phyloP scores from a whole-genome alignment of 768 basidiomycete species.

The Podaxis sp. region DNA sequence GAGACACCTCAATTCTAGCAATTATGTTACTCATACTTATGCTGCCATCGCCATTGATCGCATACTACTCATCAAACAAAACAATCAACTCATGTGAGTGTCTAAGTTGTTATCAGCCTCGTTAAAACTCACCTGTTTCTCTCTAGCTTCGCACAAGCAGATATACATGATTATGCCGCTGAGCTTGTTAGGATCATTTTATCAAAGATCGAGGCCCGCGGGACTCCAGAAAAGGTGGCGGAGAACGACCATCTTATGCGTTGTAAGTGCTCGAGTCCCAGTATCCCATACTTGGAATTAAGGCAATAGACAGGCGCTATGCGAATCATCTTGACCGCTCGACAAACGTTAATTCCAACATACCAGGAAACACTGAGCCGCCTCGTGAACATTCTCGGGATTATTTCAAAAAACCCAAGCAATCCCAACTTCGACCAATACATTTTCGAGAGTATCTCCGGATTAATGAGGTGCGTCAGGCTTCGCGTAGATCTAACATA shows the following conservation, averaged over 20 bases:
- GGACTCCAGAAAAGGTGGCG: conserved; percentile 87
- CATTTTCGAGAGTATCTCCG: conserved; percentile 96
- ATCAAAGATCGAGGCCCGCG: conserved; percentile 73
- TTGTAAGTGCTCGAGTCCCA: conserved; percentile 52
- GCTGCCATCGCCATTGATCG: conserved; percentile 98
- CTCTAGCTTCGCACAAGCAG: conserved; percentile 80
- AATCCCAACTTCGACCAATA: conserved; percentile 98
- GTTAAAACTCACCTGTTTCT: conserved; percentile 2
- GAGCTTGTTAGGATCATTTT: conserved; percentile 72
- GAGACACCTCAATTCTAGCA: conserved; percentile 76
- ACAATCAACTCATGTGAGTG: conserved; percentile 73
- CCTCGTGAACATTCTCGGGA: conserved; percentile 80
- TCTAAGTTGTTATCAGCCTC: conserved; percentile 13
- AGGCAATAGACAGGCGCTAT: conserved; percentile 66
- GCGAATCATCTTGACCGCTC: conserved; percentile 89
- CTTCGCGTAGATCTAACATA: not conserved
- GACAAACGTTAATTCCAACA: conserved; percentile 69
- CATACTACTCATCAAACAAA: conserved; percentile 86
- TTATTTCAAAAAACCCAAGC: conserved; percentile 93
- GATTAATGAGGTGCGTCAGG: conserved; percentile 69
- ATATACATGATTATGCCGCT: conserved; percentile 82
- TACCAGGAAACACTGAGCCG: conserved; percentile 67
- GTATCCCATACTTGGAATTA: conserved; percentile 4
- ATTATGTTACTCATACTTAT: conserved; percentile 94
- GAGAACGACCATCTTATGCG: conserved; percentile 99